A percentile compares a stretch with the other conserved stretches of the same genome.
These are phyloP conservation scores for Aspergillus transmontanensis DNA, from an alignment of 2,329 filamentous ascomycete genomes.

Conservation along the genomic window DNA sequence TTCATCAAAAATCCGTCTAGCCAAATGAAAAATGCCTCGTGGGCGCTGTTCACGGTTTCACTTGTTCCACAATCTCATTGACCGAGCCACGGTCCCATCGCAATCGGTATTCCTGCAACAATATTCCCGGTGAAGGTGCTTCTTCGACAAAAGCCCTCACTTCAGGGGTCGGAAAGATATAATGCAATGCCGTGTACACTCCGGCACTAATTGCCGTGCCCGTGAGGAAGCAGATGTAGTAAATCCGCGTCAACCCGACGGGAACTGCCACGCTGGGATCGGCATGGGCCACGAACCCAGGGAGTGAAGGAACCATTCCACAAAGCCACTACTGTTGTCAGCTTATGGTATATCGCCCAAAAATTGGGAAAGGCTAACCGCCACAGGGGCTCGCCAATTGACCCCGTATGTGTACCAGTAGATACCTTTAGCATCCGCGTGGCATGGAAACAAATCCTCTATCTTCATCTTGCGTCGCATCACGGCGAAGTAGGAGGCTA, in stretches of 20 bases:
- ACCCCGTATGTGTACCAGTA: slow-evolving; percentile 29
- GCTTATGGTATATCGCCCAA: no score
- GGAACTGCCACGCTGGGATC: background rate
- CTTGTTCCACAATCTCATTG: background rate
- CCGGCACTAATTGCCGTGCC: slow-evolving; percentile 2
- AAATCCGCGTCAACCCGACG: background rate
- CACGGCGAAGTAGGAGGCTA: slow-evolving; percentile 50
- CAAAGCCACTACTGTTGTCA: slow-evolving; percentile 2
- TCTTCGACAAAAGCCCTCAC: background rate
- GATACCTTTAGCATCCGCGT: slow-evolving; percentile 22
- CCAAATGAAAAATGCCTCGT: background rate
- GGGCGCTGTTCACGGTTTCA: background rate
- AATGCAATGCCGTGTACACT: background rate
- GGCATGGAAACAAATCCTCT: slow-evolving; percentile 45
- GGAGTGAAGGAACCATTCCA: slow-evolving; percentile 2
- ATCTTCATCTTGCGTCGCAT: slow-evolving; percentile 44
- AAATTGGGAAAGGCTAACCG: slow-evolving; percentile 1
- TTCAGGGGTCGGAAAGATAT: background rate
- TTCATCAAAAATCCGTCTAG: background rate
- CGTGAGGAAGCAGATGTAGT: slow-evolving; percentile 5
- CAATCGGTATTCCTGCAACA: slow-evolving; percentile 5
- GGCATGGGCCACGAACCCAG: slow-evolving; percentile 4
- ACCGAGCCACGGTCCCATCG: background rate
- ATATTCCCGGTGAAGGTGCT: background rate
- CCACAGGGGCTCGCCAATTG: slow-evolving; percentile 27